Conservation (phyloP, 2,329 filamentous ascomycete genomes). For the Myriosclerotinia curreyana region DNA sequence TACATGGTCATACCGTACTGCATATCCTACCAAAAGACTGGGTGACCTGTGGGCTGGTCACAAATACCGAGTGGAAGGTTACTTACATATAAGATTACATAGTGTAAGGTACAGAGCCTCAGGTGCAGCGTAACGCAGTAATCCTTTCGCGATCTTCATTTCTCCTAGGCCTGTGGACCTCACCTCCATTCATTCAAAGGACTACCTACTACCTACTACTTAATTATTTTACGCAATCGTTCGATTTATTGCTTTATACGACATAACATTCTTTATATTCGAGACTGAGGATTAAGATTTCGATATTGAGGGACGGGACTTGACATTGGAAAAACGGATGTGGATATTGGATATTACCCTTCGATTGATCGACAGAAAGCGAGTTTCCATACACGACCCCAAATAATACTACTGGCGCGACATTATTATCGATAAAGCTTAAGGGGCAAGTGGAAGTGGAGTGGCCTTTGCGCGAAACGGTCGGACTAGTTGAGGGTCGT, state of each 20-base stretch:
- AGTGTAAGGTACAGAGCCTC: slow-evolving; percentile 5
- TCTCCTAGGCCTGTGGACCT: slow-evolving; percentile 4
- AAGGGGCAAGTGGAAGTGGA: slow-evolving; percentile 2
- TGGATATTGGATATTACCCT: not conserved
- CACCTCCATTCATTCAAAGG: slow-evolving; percentile 6
- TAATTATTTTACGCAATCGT: not conserved
- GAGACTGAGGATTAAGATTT: not conserved
- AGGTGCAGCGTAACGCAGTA: slow-evolving; percentile 6
- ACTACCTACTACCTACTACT: not conserved
- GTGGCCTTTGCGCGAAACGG: slow-evolving; percentile 9
- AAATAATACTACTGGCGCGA: not conserved
- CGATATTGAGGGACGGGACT: not conserved
- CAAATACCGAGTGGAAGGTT: slow-evolving; percentile 4
- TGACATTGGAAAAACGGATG: not conserved
- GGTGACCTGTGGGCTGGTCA: not conserved
- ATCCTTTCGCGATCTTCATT: slow-evolving; percentile 4
- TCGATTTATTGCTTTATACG: not conserved
- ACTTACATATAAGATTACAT: not conserved
- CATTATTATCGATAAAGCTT: slow-evolving; percentile 9
- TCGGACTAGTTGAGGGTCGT: not conserved
- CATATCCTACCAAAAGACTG: not conserved
- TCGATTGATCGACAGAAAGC: slow-evolving; percentile 5
- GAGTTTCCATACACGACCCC: not conserved
- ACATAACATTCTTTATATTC: not conserved
- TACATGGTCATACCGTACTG: slow-evolving; percentile 3